phyloP scores from a whole-genome alignment of 2,329 filamentous ascomycete species.

The Neospermospora avenae region DNA sequence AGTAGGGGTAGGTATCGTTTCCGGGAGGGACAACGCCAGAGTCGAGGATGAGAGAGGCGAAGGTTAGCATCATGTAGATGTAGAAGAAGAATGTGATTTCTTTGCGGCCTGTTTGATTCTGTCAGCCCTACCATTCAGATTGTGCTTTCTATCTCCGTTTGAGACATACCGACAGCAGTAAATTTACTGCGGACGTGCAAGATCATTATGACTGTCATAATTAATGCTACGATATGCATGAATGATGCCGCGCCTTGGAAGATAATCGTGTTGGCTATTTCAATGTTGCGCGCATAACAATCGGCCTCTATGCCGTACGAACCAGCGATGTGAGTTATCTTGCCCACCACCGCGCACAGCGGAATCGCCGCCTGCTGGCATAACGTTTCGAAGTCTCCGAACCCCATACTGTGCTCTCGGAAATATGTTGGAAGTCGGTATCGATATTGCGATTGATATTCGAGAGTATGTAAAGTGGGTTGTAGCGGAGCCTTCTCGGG shows the following conservation, averaged over 20 bases:
- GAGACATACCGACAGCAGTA: constrained; percentile 80
- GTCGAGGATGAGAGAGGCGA: constrained; percentile 85
- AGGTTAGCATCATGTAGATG: constrained; percentile 86
- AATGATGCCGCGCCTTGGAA: constrained; percentile 90
- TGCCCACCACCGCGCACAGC: constrained; percentile 81
- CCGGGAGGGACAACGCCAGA: constrained; percentile 87
- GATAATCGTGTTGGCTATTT: constrained; percentile 96
- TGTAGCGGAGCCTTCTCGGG: constrained; percentile 10
- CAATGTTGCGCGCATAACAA: constrained; percentile 93
- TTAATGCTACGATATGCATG: constrained; percentile 84
- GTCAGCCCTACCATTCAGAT: constrained; percentile 15
- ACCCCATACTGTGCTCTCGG: constrained; percentile 56
- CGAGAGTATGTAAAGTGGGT: background rate
- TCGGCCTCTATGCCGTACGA: constrained; percentile 78
- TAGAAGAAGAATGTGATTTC: constrained; percentile 92
- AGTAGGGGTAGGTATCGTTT: constrained; percentile 80
- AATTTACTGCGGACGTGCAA: constrained; percentile 96
- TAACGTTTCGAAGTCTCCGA: constrained; percentile 85
- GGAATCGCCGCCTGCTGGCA: constrained; percentile 84
- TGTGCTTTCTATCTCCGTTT: too few relatives aligned
- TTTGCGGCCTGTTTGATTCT: constrained; percentile 49
- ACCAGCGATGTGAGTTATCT: constrained; percentile 63
- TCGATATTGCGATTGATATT: constrained; percentile 21
- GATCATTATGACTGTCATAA: constrained; percentile 97
- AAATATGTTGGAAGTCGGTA: constrained; percentile 1